Evolutionary conservation across 805 yeast genomes (phyloP), one percentile per base, ranked within the genome.

Genomic region (Schizosaccharomyces cryophilus): DNA sequence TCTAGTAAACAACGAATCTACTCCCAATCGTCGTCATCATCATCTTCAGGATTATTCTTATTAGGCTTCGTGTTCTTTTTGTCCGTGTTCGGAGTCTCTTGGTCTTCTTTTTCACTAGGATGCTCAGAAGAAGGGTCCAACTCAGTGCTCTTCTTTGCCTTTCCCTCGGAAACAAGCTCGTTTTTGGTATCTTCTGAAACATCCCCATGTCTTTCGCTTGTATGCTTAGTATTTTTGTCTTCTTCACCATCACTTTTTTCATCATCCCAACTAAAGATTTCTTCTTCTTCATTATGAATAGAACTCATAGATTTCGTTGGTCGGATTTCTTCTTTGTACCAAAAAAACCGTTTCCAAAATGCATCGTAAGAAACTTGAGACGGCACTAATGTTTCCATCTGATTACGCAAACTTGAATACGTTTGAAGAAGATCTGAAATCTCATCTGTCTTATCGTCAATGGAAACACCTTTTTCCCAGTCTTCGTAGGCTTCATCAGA

Each of bases 201-300:
- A 9, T n/a, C 51, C 9, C 9, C 21, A 11, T 42, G 17, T n/a
- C 26, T 35, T 31, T n/a, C 13, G 11, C 24, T 7, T 35, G 15
- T 15, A 2, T 19, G 5, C 51, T 45, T n/a, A 19, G 58, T 3
- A 68, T 69, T 7, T 48, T 59, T 24, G 21, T 60, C 45, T 24
- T 24, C 54, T 42, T 17, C 40, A 9, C 40, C 35, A 38, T 54
- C 29, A n/a, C 29, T 38, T 31, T 42, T 26, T 58, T 26, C 47
- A 24, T 31, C 60, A 7, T 24, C 61, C 45, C 42, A 30, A 59
- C 40, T 35, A 38, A 59, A 38, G 11, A 42, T 59, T 59, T 38
- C 54, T 19, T 38, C 54, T 19, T 47, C 58, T 42, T 59, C 68
- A 65, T 0, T 59, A 69, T 7, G 69, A 66, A 30, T 62, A 61